Conservation (phyloP, 108 stramenopile species). For the Cyclotella cryptica region DNA sequence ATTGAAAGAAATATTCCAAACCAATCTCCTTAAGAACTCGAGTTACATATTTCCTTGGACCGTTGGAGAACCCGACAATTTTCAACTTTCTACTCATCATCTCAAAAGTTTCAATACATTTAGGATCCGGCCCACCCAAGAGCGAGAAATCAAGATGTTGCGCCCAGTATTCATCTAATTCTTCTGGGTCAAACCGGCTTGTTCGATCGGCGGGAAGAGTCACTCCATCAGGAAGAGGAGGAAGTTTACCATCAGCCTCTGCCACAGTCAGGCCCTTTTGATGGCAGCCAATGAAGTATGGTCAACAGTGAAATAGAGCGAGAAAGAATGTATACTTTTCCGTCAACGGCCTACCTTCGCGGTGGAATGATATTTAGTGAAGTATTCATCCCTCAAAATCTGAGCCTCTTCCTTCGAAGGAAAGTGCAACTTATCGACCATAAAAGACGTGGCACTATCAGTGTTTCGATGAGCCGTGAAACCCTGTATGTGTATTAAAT, state of each 20-base stretch:
- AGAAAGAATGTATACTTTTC: no score
- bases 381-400: slow-evolving; percentile 71
- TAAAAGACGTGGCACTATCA: slow-evolving; percentile 66
- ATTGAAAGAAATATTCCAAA: slow-evolving; percentile 61
- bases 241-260: slow-evolving; percentile 72
- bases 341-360: slow-evolving; percentile 54
- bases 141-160: slow-evolving; percentile 66
- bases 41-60: slow-evolving; percentile 69
- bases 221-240: slow-evolving; percentile 41
- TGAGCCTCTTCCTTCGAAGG: slow-evolving; percentile 53
- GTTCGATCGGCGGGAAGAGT: slow-evolving; percentile 19
- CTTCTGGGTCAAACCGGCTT: slow-evolving; percentile 48
- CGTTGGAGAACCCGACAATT: slow-evolving; percentile 81
- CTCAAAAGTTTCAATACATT: slow-evolving; percentile 54
- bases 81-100: slow-evolving; percentile 32
- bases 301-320: no score
- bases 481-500: slow-evolving; percentile 41
- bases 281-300: background rate
- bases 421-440: slow-evolving; percentile 76
- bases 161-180: slow-evolving; percentile 79
- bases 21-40: slow-evolving; percentile 70
- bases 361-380: slow-evolving; percentile 78
- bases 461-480: slow-evolving; percentile 86
- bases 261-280: slow-evolving; percentile 68
- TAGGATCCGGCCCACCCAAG: slow-evolving; percentile 54